Evolutionary conservation across 2,329 filamentous ascomycete genomes (phyloP), one percentile per base, ranked within the genome.

Genomic region (Aspergillus sp.): DNA sequence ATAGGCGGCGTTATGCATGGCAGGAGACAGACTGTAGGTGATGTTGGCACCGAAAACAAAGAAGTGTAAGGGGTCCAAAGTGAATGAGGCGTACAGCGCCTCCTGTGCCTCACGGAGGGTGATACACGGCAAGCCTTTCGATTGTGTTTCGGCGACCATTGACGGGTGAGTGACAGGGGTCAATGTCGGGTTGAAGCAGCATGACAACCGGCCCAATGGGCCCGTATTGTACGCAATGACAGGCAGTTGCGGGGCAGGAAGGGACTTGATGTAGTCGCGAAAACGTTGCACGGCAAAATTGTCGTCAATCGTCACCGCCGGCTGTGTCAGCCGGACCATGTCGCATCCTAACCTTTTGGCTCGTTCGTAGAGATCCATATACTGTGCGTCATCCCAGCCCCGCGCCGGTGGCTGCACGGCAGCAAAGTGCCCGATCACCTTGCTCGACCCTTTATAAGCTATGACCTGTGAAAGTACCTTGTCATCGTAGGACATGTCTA

Each of bases 1-100:
- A 60, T 90, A 86, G 0, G 89, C 90, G 5, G 87, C 82, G 57
- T 87, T 90, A 72, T 93, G 90, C 89, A 92, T 92, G 6, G 88
- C 87, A 1, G 90, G 90, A 0, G 90, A 92, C 58, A 92, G 73
- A 70, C 88, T 91, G 76, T 90, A 90, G 53, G 82, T 84, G 8
- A 90, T 86, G 58, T 88, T 88, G 57, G 85, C 87, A n/a, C 90
- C 90, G 54, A 92, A 85, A 36, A 92, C 88, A 66, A 89, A 90
- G 57, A 90, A 86, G 53, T 88, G 86, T 81, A 92, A 86, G 0
- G 87, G 82, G 42, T 91, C 87, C 54, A 87, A 84, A 1, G 88
- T 80, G 60, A 89, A 90, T 1, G 85, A 87, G 3, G 86, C 81
- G 67, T 87, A 90, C 0, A 92, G 80, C 1, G 88, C 86, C 62